phyloP scores from a whole-genome alignment of 495 filamentous ascomycete species.

The Tuber indicum region DNA sequence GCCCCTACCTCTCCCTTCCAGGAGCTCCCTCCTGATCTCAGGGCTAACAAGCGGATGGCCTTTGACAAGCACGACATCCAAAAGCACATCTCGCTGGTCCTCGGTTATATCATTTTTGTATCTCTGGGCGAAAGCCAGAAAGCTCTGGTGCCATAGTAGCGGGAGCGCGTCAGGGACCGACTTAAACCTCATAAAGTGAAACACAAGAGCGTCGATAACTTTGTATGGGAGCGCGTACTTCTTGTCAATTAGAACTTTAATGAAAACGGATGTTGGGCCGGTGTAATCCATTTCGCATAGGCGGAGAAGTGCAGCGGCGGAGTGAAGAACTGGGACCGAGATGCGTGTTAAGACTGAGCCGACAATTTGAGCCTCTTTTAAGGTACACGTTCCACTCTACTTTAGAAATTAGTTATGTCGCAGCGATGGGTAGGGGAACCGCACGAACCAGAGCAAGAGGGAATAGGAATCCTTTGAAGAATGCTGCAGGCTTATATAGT shows the following conservation, averaged over 20 bases:
- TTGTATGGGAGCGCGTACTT: conserved; percentile 93
- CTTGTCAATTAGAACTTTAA: conserved; percentile 87
- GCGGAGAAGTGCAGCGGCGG: conserved; percentile 80
- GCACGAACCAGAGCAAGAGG: conserved; percentile 56
- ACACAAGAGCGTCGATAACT: conserved; percentile 88
- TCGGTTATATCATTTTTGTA: conserved; percentile 91
- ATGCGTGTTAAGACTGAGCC: conserved; percentile 73
- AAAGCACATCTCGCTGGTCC: conserved; percentile 82
- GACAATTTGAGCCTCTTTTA: conserved; percentile 87
- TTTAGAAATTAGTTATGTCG: conserved; percentile 42
- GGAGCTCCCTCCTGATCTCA: conserved; percentile 81
- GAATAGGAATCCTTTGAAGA: conserved; percentile 95
- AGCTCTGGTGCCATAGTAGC: conserved; percentile 82
- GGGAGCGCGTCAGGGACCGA: conserved; percentile 56
- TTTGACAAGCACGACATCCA: conserved; percentile 79
- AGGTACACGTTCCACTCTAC: conserved; percentile 65
- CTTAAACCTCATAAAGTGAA: conserved; percentile 89
- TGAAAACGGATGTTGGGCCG: conserved; percentile 83
- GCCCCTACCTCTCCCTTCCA: conserved; percentile 83
- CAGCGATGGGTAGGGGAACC: neutral
- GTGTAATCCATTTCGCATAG: conserved; percentile 89
- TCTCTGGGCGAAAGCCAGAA: conserved; percentile 85
- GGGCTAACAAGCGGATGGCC: conserved; percentile 86
- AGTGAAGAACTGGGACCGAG: conserved; percentile 78
- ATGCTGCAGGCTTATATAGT: conserved; percentile 90